These are phyloP conservation scores for Aquilaria agallochum DNA, from an alignment of 441 rosid species.

Conservation along the genomic window DNA sequence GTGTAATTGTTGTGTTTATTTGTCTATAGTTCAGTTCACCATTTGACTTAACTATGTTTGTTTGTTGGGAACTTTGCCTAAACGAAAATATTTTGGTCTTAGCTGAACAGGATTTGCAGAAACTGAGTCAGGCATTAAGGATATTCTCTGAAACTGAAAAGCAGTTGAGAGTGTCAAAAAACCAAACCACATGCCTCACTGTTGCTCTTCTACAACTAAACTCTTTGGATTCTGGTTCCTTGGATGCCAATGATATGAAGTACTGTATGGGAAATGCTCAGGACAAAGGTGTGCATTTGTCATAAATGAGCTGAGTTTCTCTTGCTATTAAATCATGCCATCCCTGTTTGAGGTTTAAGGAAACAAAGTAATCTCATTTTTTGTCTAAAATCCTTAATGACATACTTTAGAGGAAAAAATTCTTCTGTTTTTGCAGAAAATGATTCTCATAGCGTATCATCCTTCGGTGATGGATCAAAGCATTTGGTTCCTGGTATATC, in stretches of 20 bases:
- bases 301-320: neutral
- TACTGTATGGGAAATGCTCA: constrained; percentile 36
- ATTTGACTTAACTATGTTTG: neutral
- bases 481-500: constrained; percentile 33
- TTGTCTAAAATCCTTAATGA: no score
- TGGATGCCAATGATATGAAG: constrained; percentile 38
- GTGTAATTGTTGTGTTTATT: neutral
- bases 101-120: constrained; percentile 82
- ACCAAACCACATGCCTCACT: constrained; percentile 93
- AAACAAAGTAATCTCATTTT: no score
- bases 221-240: constrained; percentile 44
- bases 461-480: constrained; percentile 44
- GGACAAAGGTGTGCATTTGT: constrained; percentile 43
- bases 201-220: constrained; percentile 89
- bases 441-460: constrained; percentile 44
- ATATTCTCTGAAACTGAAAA: constrained; percentile 91
- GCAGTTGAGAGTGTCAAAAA: constrained; percentile 78
- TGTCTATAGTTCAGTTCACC: neutral
- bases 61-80: neutral
- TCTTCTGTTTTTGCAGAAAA: constrained; percentile 34
- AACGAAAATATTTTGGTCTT: constrained; percentile 14
- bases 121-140: constrained; percentile 70
- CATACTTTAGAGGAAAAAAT: neutral
- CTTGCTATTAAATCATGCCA: neutral
- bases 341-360: constrained; percentile 9